These are phyloP conservation scores for Allomyces arbusculus DNA, from an alignment of 192 early-diverging fungal genomes.

Conservation along the genomic window DNA sequence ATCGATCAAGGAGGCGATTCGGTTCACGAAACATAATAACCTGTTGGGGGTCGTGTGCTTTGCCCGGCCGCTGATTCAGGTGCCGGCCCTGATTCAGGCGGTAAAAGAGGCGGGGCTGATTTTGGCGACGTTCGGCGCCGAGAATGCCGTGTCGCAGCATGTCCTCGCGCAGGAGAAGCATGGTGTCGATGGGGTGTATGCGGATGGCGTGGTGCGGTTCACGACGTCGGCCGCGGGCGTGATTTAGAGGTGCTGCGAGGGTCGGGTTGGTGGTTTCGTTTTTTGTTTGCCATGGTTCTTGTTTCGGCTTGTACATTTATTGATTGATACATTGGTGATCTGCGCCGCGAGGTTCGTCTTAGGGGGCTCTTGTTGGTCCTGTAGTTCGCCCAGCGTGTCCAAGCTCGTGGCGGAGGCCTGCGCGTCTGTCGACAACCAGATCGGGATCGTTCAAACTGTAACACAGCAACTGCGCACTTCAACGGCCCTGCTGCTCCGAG, in stretches of 20 bases:
- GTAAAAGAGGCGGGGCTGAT: slow-evolving; percentile 86
- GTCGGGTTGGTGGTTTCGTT: too few relatives aligned
- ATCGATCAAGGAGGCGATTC: slow-evolving; percentile 84
- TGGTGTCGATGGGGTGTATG: slow-evolving; percentile 83
- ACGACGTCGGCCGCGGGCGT: background rate
- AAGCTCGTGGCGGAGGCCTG: too few relatives aligned
- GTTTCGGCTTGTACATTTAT: too few relatives aligned
- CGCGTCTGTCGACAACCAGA: too few relatives aligned
- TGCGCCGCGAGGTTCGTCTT: too few relatives aligned
- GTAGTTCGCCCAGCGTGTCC: too few relatives aligned
- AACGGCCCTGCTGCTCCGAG: too few relatives aligned
- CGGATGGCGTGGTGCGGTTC: slow-evolving; percentile 31
- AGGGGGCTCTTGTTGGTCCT: too few relatives aligned
- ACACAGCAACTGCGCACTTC: too few relatives aligned
- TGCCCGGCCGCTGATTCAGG: slow-evolving; percentile 72
- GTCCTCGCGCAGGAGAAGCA: slow-evolving; percentile 52
- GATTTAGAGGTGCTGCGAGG: background rate
- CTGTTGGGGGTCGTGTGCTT: slow-evolving; percentile 82
- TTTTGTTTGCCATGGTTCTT: too few relatives aligned
- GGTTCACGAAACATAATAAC: slow-evolving; percentile 80
- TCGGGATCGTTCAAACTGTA: too few relatives aligned
- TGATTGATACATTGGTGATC: too few relatives aligned
- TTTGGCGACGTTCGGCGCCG: slow-evolving; percentile 69
- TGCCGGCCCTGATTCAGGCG: slow-evolving; percentile 71
- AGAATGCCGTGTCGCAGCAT: slow-evolving; percentile 39